Conservation (phyloP, 2,329 filamentous ascomycete species). For the Alternaria ventricosa region DNA sequence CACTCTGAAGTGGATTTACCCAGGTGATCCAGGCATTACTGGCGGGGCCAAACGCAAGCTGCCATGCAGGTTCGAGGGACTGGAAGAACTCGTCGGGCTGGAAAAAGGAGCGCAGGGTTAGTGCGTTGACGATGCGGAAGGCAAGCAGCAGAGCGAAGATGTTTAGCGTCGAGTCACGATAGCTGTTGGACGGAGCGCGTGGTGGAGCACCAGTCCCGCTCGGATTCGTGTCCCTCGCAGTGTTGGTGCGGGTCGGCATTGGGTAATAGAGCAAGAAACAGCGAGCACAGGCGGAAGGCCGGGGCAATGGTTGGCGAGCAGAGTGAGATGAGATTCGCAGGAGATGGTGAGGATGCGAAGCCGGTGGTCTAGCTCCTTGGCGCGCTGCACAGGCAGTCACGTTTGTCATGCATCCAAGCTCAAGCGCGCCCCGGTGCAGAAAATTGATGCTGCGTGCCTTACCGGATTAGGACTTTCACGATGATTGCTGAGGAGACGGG, state of each 20-base stretch:
- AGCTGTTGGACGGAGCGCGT: conserved; percentile 26
- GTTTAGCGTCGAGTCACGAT: conserved; percentile 41
- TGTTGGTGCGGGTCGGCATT: conserved; percentile 40
- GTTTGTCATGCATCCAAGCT: conserved; percentile 28
- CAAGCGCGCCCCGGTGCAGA: conserved; percentile 28
- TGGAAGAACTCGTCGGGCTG: conserved; percentile 99
- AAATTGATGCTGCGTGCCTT: conserved; percentile 36
- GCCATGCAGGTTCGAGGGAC: conserved; percentile 92
- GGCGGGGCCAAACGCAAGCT: conserved; percentile 76
- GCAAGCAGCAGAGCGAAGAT: conserved; percentile 58
- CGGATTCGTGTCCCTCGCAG: conserved; percentile 40
- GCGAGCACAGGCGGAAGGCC: conserved; percentile 27
- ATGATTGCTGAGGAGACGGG: conserved; percentile 30
- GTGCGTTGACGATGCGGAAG: conserved; percentile 80
- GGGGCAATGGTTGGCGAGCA: conserved; percentile 28
- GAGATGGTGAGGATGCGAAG: conserved; percentile 30
- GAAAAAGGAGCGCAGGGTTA: conserved; percentile 86
- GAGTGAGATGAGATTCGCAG: conserved; percentile 22
- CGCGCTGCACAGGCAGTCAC: conserved; percentile 25
- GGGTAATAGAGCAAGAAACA: conserved; percentile 30
- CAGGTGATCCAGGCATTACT: conserved; percentile 94
- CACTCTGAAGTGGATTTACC: conserved; percentile 62
- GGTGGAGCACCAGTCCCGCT: conserved; percentile 29
- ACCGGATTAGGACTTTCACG: conserved; percentile 44
- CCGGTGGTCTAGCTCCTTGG: conserved; percentile 24